phyloP scores from a whole-genome alignment of 306 rosid genomes.

The Rubus parviflorus region DNA sequence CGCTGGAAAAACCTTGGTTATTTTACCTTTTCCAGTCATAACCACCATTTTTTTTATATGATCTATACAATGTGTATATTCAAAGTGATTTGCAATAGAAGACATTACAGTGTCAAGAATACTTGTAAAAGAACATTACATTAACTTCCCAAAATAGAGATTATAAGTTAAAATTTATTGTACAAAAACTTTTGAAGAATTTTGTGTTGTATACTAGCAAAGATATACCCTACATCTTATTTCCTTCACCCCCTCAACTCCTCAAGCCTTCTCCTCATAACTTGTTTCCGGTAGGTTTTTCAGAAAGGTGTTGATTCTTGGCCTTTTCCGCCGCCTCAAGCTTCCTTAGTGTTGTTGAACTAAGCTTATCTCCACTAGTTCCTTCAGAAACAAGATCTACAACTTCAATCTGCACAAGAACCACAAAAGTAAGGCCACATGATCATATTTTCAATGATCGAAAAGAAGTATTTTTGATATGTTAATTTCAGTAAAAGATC shows the following conservation, averaged over 20 bases:
- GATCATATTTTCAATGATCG: background rate
- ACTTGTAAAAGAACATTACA: background rate
- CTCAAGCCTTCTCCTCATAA: background rate
- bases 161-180: background rate
- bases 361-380: conserved; percentile 64
- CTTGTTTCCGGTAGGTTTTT: conserved; percentile 10
- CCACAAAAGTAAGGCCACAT: conserved; percentile 11
- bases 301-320: conserved; percentile 29
- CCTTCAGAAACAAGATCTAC: conserved; percentile 73
- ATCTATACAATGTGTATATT: background rate
- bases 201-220: background rate
- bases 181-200: background rate
- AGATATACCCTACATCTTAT: background rate
- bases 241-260: background rate
- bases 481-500: conserved; percentile 9
- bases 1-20: background rate
- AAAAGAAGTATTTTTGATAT: background rate
- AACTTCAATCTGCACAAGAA: conserved; percentile 83
- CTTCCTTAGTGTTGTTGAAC: conserved; percentile 71
- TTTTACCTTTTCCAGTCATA: background rate
- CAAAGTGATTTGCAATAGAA: too few relatives aligned
- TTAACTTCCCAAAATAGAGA: background rate
- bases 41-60: background rate
- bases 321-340: conserved; percentile 72
- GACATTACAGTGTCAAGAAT: background rate